Evolutionary conservation across 2,329 filamentous ascomycete genomes (phyloP).

Genomic region (Rhytidhysteron rufulum): DNA sequence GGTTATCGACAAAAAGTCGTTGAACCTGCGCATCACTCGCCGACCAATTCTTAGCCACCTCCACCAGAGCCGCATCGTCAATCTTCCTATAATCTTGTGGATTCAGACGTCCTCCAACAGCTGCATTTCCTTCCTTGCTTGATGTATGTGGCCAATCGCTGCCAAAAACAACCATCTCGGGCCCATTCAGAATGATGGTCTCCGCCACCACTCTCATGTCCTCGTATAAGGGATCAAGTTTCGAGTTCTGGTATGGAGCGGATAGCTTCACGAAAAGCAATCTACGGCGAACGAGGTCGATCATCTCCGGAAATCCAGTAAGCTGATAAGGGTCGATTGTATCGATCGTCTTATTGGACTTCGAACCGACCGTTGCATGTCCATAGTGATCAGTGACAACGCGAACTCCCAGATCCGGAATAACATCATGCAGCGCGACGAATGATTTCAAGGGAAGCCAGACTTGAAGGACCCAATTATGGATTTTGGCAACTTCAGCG

Average conservation of each 20-base stretch:
- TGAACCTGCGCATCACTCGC: constrained; percentile 1
- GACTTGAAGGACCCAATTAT: too few species aligned
- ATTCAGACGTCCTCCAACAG: constrained; percentile 1
- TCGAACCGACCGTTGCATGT: not conserved
- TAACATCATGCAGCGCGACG: not conserved
- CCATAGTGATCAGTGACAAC: constrained; percentile 1
- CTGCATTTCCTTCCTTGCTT: constrained; percentile 2
- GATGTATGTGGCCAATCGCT: constrained; percentile 4
- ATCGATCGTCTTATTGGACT: not conserved
- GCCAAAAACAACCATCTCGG: constrained; percentile 2
- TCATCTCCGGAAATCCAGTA: not conserved
- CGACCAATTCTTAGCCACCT: not conserved
- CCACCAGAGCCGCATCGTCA: constrained; percentile 2
- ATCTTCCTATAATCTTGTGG: constrained; percentile 1
- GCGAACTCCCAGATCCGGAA: not conserved
- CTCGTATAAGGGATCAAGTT: too few species aligned
- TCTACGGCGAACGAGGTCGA: not conserved
- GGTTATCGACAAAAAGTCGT: constrained; percentile 3
- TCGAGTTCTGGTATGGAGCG: too few species aligned
- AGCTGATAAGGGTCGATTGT: not conserved
- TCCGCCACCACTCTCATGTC: not conserved
- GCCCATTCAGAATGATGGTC: not conserved
- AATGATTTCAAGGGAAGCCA: too few species aligned
- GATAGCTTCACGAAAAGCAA: constrained; percentile 1
- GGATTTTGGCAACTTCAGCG: not conserved